Evolutionary conservation across 768 basidiomycete genomes (phyloP).

Genomic region (Collybia nuda): DNA sequence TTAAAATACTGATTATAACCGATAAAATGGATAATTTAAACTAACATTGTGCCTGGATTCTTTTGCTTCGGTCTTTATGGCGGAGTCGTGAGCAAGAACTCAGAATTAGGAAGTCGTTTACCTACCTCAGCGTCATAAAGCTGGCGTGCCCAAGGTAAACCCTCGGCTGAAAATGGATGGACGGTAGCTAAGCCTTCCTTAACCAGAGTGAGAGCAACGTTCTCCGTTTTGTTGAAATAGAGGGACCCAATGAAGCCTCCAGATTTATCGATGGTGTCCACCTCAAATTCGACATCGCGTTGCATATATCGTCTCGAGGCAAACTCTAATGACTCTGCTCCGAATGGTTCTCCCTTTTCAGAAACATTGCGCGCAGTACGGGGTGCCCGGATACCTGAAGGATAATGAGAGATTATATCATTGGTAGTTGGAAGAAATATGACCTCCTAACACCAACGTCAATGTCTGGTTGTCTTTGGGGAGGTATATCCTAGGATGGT

Average conservation of each 20-base stretch:
- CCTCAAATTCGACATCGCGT: constrained; percentile 91
- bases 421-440: constrained; percentile 10
- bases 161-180: constrained; percentile 85
- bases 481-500: constrained; percentile 60
- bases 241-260: constrained; percentile 94
- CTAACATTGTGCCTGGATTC: constrained; percentile 72
- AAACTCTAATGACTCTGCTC: constrained; percentile 79
- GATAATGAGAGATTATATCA: neutral
- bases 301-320: constrained; percentile 84
- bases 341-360: constrained; percentile 91
- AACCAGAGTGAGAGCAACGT: constrained; percentile 81
- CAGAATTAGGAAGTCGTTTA: constrained; percentile 1
- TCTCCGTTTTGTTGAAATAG: constrained; percentile 83
- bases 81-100: neutral
- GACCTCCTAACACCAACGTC: constrained; percentile 88
- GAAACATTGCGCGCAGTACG: constrained; percentile 76
- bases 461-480: constrained; percentile 92
- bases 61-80: constrained; percentile 75
- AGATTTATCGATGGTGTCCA: constrained; percentile 88
- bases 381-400: constrained; percentile 83
- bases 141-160: constrained; percentile 75
- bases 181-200: constrained; percentile 88
- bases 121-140: constrained; percentile 81
- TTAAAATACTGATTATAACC: constrained; percentile 2
- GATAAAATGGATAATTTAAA: constrained; percentile 4